Evolutionary conservation across 371 early-diverging fungal species (phyloP).

Genomic region (Chytridium lagenaria): DNA sequence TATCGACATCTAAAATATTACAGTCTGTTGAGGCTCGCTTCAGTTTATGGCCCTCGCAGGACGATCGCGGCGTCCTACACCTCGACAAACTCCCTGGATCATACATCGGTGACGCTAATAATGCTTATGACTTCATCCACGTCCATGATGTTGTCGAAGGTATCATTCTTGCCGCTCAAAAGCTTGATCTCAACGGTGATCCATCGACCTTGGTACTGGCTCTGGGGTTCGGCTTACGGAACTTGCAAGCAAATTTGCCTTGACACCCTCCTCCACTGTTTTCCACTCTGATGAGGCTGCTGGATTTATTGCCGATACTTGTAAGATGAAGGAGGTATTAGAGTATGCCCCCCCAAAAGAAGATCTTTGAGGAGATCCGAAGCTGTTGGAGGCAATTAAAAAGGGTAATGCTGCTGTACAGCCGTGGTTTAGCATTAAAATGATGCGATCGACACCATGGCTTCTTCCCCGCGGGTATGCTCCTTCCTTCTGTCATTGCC

Average conservation of each 20-base stretch:
- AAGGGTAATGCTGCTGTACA: background rate
- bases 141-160: conserved; percentile 9
- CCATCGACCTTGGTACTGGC: background rate
- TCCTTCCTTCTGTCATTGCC: background rate
- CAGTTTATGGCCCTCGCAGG: background rate
- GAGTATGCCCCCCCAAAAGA: background rate
- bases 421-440: background rate
- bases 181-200: background rate
- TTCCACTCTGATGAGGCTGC: background rate
- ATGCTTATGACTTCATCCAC: background rate
- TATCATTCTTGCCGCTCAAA: background rate
- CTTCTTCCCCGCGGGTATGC: background rate
- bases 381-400: background rate
- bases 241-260: background rate
- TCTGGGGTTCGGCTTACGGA: background rate
- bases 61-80: background rate
- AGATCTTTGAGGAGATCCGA: background rate
- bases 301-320: conserved; percentile 2
- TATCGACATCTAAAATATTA: background rate
- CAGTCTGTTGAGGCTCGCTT: background rate
- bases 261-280: background rate
- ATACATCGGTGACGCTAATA: background rate
- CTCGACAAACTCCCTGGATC: background rate
- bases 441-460: conserved; percentile 4
- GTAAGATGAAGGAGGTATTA: conserved; percentile 5